A percentile compares a stretch with the other conserved stretches of the same genome.
Conservation (phyloP, 2,329 filamentous ascomycete genomes). For the Colletotrichum brevisporum region DNA sequence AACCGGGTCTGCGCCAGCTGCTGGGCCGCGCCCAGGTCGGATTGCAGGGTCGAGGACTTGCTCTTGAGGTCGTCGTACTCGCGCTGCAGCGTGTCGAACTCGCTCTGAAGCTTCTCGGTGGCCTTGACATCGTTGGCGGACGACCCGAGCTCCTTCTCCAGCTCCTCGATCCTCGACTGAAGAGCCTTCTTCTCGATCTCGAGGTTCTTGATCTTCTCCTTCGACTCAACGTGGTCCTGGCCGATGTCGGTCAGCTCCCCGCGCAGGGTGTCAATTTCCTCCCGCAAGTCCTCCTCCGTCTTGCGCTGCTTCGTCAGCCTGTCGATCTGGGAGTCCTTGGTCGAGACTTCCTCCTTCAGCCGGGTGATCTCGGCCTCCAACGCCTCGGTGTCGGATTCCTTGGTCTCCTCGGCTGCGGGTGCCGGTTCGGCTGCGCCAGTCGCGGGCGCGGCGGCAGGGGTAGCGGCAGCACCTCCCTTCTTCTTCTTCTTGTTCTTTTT, state of each 20-base stretch:
- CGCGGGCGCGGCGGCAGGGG: conserved; percentile 42
- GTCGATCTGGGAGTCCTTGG: conserved; percentile 81
- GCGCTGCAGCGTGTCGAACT: conserved; percentile 68
- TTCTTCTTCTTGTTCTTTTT: conserved; percentile 86
- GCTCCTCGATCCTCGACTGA: conserved; percentile 72
- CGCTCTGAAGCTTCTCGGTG: conserved; percentile 69
- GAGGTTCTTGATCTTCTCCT: conserved; percentile 81
- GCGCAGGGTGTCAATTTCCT: conserved; percentile 87
- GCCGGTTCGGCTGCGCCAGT: conserved; percentile 54
- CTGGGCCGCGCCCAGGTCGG: conserved; percentile 87
- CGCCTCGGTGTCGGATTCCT: conserved; percentile 51
- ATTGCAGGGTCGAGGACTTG: conserved; percentile 79
- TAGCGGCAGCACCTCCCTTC: conserved; percentile 74
- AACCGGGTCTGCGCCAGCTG: conserved; percentile 89
- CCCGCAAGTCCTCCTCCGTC: conserved; percentile 83
- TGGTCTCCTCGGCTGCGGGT: conserved; percentile 37
- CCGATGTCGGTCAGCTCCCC: conserved; percentile 86
- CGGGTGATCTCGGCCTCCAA: conserved; percentile 64
- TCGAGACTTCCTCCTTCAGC: conserved; percentile 67
- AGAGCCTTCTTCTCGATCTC: conserved; percentile 77
- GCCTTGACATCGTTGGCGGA: conserved; percentile 55
- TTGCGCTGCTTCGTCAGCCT: conserved; percentile 77
- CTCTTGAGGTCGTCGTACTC: conserved; percentile 78
- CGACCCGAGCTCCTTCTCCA: conserved; percentile 78
- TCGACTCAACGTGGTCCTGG: conserved; percentile 86